Evolutionary conservation across 1,284 basidiomycete genomes (phyloP).

Genomic region (Leccinum griseonigrum): DNA sequence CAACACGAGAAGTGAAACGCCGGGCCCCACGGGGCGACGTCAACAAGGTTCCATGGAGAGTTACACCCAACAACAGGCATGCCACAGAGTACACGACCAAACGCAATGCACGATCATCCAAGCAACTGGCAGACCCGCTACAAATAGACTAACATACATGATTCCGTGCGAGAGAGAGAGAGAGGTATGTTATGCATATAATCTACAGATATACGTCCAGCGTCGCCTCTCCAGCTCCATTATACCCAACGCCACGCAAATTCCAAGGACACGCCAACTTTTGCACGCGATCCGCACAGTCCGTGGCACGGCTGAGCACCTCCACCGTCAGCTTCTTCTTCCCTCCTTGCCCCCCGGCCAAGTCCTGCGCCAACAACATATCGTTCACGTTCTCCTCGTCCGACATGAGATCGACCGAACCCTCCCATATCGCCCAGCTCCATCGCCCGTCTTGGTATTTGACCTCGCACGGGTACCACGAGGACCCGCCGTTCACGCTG

Average conservation of each 20-base stretch:
- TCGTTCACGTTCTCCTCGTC: conserved; percentile 14
- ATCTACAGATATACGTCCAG: conserved; percentile 13
- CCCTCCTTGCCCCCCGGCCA: conserved; percentile 6
- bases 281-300: conserved; percentile 34
- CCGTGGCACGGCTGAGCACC: conserved; percentile 36
- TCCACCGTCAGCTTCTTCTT: conserved; percentile 18
- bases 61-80: too few species aligned
- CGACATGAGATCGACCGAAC: conserved; percentile 35
- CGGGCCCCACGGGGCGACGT: too few species aligned
- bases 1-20: too few species aligned
- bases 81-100: too few species aligned
- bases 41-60: too few species aligned
- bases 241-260: conserved; percentile 41
- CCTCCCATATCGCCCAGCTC: conserved; percentile 73
- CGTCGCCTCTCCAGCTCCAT: conserved; percentile 22
- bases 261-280: conserved; percentile 37
- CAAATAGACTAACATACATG: too few species aligned
- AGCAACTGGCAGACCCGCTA: too few species aligned
- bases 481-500: conserved; percentile 48
- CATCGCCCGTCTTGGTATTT: conserved; percentile 62
- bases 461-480: conserved; percentile 51
- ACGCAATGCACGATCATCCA: too few species aligned
- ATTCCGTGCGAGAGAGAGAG: background rate
- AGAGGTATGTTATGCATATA: background rate
- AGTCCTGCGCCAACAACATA: conserved; percentile 16